These are phyloP conservation scores for Zymoseptoria passerinii DNA, from an alignment of 2,329 filamentous ascomycete species.

Conservation along the genomic window DNA sequence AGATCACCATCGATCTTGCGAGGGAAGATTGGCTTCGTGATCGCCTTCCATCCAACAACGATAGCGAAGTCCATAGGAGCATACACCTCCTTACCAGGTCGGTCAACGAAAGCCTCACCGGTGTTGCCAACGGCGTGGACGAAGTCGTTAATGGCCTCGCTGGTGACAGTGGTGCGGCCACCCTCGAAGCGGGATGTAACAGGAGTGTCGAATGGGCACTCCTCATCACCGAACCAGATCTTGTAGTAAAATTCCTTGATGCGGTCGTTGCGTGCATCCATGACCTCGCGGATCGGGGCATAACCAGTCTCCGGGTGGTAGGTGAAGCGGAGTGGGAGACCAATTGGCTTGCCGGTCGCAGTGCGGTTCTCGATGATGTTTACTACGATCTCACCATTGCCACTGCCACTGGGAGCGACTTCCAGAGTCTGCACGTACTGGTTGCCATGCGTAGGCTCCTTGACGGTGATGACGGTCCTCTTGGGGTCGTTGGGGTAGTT, in stretches of 20 bases:
- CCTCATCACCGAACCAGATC: conserved; percentile 89
- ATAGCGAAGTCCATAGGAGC: conserved; percentile 83
- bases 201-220: conserved; percentile 71
- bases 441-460: conserved; percentile 77
- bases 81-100: conserved; percentile 85
- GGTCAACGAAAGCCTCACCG: conserved; percentile 92
- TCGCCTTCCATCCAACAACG: conserved; percentile 61
- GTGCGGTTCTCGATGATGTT: conserved; percentile 91
- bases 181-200: conserved; percentile 86
- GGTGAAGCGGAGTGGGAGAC: conserved; percentile 76
- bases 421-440: conserved; percentile 85
- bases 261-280: conserved; percentile 89
- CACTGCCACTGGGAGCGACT: conserved; percentile 61
- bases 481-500: conserved; percentile 68
- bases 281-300: conserved; percentile 94
- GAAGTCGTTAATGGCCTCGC: conserved; percentile 93
- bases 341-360: conserved; percentile 71
- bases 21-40: conserved; percentile 98
- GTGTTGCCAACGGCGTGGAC: conserved; percentile 98
- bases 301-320: conserved; percentile 95
- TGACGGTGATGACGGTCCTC: conserved; percentile 78
- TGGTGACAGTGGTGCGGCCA: conserved; percentile 76
- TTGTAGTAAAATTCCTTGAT: conserved; percentile 99
- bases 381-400: conserved; percentile 72
- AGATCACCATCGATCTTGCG: conserved; percentile 92